These are phyloP conservation scores for Alternaria sp. DNA, from an alignment of 2,329 filamentous ascomycete genomes.

Conservation along the genomic window DNA sequence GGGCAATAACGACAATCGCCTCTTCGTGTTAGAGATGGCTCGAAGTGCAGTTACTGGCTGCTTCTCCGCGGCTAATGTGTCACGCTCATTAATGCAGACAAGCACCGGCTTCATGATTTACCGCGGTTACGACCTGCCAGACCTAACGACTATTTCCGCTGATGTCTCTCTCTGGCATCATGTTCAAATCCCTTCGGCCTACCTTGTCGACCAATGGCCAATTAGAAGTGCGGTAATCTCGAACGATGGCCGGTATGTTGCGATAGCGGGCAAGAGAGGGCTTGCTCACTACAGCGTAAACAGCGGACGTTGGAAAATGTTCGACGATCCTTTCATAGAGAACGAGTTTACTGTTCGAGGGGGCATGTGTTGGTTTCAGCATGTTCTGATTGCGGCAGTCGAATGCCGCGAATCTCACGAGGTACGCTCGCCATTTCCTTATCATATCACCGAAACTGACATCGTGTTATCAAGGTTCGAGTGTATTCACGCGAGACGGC, in stretches of 20 bases:
- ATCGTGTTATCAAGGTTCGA: conserved; percentile 65
- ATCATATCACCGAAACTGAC: conserved; percentile 16
- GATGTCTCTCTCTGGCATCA: conserved; percentile 97
- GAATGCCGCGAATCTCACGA: conserved; percentile 84
- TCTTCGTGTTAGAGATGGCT: conserved; percentile 92
- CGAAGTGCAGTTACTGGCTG: conserved; percentile 92
- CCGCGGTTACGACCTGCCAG: conserved; percentile 87
- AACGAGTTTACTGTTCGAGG: conserved; percentile 92
- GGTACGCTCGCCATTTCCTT: conserved; percentile 49
- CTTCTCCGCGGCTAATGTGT: conserved; percentile 89
- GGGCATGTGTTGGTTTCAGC: conserved; percentile 98
- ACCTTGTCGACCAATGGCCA: conserved; percentile 92
- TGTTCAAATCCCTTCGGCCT: conserved; percentile 81
- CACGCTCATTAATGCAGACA: conserved; percentile 87
- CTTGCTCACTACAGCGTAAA: conserved; percentile 95
- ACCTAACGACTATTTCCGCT: conserved; percentile 88
- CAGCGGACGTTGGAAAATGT: conserved; percentile 95
- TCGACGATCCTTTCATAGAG: conserved; percentile 80
- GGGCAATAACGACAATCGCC: conserved; percentile 72
- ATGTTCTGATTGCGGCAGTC: conserved; percentile 92
- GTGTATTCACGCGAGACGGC: conserved; percentile 87
- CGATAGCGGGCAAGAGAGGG: conserved; percentile 91
- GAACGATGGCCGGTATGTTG: conserved; percentile 90
- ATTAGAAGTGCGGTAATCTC: conserved; percentile 88
- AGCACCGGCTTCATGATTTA: conserved; percentile 91